Conservation (phyloP, 257 asterid genomes). For the Ocimum tenuiflorum region DNA sequence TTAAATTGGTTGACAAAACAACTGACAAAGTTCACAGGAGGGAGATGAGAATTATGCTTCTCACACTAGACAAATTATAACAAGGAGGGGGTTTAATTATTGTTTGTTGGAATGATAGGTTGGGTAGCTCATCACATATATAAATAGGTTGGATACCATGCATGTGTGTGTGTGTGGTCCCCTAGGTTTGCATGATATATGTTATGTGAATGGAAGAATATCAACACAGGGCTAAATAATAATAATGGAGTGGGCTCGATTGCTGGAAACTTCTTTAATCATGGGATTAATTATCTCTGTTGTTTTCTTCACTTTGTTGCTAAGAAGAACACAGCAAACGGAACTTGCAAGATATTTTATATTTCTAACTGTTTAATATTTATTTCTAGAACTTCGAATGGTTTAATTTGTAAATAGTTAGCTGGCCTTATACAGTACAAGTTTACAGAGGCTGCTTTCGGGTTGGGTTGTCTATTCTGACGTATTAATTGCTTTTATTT, state of each 20-base stretch:
- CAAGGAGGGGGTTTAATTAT: background rate
- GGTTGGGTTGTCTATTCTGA: background rate
- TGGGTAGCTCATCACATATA: background rate
- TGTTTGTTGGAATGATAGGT: background rate
- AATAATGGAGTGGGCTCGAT: slow-evolving; percentile 20
- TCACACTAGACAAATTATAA: background rate
- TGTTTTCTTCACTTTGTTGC: background rate
- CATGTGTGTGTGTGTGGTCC: background rate
- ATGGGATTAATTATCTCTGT: background rate
- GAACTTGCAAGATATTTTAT: background rate
- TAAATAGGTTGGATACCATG: background rate
- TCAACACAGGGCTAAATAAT: background rate
- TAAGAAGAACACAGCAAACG: background rate
- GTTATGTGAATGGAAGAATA: background rate
- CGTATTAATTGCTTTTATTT: background rate
- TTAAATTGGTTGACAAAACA: background rate
- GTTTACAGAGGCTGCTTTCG: background rate
- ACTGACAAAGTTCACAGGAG: background rate
- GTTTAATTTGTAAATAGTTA: background rate
- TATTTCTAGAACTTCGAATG: background rate
- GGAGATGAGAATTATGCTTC: background rate
- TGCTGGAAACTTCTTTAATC: slow-evolving; percentile 13
- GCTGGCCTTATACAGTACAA: background rate
- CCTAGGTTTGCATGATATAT: slow-evolving; percentile 13
- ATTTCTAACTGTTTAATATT: background rate